Evolutionary conservation across 2,329 filamentous ascomycete genomes (phyloP), one percentile per base, ranked within the genome.

Genomic region (Fusarium udum): DNA sequence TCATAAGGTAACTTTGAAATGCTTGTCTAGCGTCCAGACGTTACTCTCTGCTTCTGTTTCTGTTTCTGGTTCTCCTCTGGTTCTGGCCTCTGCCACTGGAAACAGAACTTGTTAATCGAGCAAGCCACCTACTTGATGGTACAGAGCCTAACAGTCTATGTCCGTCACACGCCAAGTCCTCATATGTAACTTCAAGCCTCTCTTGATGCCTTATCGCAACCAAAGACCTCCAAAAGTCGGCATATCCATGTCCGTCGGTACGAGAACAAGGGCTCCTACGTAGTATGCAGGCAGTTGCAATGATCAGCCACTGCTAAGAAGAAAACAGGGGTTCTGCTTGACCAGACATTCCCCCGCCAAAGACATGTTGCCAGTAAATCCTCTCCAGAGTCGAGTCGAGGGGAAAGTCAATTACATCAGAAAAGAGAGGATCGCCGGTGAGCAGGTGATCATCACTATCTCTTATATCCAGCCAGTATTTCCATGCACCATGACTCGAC

Each of bases 291-390:
- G 40, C 40, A 60, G 40, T 37, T 34, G 52, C 11, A 28, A 45
- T 24, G 34, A 20, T 45, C 42, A 63, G 42, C 53, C 42, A 60
- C n/a, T 68, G 55, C 28, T 28, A 42, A 42, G 39, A 32, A 53
- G 42, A 52, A 42, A 62, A 37, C 65, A 63, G 57, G 66, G 65
- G 42, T 45, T 68, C 43, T 56, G 42, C 28, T 69, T 42, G 12
- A 39, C 49, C 37, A 49, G 32, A 45, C 39, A 26, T 69, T 45
- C 36, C 65, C 64, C 66, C 66, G 28, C 64, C 55, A 49, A 61
- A 39, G 28, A 40, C 53, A 46, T 45, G 48, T 56, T 53, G n/a
- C 48, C 58, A 56, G 46, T 24, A 53, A 53, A 15, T 52, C 36
- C 20, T 51, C 46, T 61, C 37, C n/a, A 56, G 36, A 43, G 18